Conservation (phyloP, 352 stramenopile species). For the Pythium diclinum region DNA sequence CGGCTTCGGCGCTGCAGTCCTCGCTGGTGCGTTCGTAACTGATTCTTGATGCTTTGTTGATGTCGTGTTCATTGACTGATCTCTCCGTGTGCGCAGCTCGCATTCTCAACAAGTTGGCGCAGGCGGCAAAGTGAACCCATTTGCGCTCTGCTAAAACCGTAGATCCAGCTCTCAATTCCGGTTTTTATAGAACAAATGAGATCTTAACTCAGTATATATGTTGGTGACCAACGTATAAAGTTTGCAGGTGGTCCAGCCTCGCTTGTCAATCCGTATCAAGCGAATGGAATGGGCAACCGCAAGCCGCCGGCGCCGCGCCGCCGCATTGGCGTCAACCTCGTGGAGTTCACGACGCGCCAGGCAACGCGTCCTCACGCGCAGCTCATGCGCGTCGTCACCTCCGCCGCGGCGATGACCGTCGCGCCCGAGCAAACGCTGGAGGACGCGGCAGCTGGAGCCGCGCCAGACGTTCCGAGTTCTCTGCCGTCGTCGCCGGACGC, state of each 20-base stretch:
- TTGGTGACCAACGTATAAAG: slow-evolving; percentile 19
- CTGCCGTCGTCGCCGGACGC: not conserved
- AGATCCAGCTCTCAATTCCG: not conserved
- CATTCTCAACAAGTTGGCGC: slow-evolving; percentile 19
- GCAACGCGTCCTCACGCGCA: not conserved
- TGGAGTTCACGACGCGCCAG: slow-evolving; percentile 15
- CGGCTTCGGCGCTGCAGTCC: slow-evolving; percentile 95
- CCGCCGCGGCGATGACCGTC: not conserved
- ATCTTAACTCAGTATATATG: slow-evolving; percentile 28
- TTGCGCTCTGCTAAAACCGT: not conserved
- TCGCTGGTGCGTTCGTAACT: slow-evolving; percentile 62
- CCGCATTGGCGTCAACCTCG: slow-evolving; percentile 23
- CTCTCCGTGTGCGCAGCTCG: slow-evolving; percentile 14
- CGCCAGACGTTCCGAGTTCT: slow-evolving; percentile 1
- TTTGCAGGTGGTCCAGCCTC: not conserved
- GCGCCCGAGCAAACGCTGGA: not conserved
- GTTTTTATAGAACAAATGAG: not conserved
- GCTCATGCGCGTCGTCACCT: not conserved
- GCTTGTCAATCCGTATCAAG: slow-evolving; percentile 1
- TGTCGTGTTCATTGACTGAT: not conserved
- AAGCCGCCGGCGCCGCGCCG: slow-evolving; percentile 24
- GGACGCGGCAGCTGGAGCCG: slow-evolving; percentile 1
- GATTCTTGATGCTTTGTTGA: not conserved
- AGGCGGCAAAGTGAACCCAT: slow-evolving; percentile 11
- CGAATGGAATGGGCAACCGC: slow-evolving; percentile 29